A percentile compares a stretch with the other conserved stretches of the same genome.
Evolutionary conservation across 768 basidiomycete species (phyloP).

Genomic region (Hypsizygus marmoreus): DNA sequence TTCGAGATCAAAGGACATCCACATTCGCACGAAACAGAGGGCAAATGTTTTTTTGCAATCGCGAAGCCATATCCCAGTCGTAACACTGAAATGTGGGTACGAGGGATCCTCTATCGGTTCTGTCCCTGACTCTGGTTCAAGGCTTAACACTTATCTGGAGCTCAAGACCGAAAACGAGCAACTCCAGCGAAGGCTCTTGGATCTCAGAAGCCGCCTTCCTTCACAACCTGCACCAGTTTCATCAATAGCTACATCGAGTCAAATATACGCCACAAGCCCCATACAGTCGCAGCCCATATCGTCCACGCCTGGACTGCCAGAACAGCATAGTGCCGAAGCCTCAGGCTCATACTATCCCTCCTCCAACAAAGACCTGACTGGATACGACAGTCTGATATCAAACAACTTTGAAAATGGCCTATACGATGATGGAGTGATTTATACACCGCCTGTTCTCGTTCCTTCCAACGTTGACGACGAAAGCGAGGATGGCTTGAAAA

Average conservation of each 20-base stretch:
- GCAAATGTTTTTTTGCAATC: slow-evolving; percentile 71
- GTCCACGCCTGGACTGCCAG: neutral
- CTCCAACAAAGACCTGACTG: slow-evolving; percentile 6
- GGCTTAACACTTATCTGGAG: slow-evolving; percentile 76
- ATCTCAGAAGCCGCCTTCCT: slow-evolving; percentile 36
- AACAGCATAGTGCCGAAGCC: slow-evolving; percentile 10
- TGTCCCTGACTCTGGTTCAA: slow-evolving; percentile 23
- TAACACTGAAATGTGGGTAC: slow-evolving; percentile 63
- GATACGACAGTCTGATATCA: slow-evolving; percentile 10
- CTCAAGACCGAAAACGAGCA: slow-evolving; percentile 88
- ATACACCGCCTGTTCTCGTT: neutral
- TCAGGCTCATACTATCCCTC: slow-evolving; percentile 12
- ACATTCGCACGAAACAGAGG: slow-evolving; percentile 43
- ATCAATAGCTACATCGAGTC: slow-evolving; percentile 24
- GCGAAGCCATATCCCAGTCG: slow-evolving; percentile 79
- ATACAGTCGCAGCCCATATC: slow-evolving; percentile 18
- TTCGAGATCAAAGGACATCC: slow-evolving; percentile 75
- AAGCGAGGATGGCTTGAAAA: slow-evolving; percentile 53
- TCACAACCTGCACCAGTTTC: slow-evolving; percentile 21
- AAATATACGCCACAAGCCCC: slow-evolving; percentile 40
- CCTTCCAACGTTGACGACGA: slow-evolving; percentile 40
- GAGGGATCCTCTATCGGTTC: neutral
- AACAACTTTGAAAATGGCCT: slow-evolving; percentile 8
- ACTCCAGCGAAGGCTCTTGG: slow-evolving; percentile 60
- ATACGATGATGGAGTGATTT: slow-evolving; percentile 2